Base-by-base conservation (phyloP, 169 alveolate species). In the Perkinsus olseni region DNA sequence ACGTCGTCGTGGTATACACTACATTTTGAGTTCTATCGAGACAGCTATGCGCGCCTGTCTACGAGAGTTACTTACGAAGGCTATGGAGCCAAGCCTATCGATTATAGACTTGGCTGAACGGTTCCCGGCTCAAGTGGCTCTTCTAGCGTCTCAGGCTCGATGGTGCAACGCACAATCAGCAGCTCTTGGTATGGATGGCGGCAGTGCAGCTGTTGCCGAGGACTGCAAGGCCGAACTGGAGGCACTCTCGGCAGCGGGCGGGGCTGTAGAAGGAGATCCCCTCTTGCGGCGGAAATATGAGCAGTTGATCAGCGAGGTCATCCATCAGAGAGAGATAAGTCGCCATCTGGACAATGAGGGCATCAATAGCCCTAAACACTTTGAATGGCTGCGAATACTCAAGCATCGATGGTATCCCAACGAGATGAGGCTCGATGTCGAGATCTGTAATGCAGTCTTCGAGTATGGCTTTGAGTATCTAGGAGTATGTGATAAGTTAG, bases 391-490 rank as follows among this genome's bases (percentile, higher is more conserved):
- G 34, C 98, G 97, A 94, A 74, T 90, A 91, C 94, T 92, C 91
- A 62, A 93, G 17, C 95, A 74, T 94, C 96, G 45, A 92, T 96
- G 91, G 96, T 96, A 62, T 94, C 96, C 93, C 36, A 51, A 51
- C 93, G 96, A 93, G 94, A 94, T 74, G 91, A 93, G 74, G 82
- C 92, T 40, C 74, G 90, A 21, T 74, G 97, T 98, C 38, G 95
- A 95, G 95, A 98, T 98, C 98, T 98, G 99, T 34, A 98, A 98
- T 94, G 99, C 99, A 6, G 92, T 96, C 36, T 98, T 98, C 96
- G 97, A 97, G 93, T 99, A 99, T 95, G 99, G 99, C 24, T 99
- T 98, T 94, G 99, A 99, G 95, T 99, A 99, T 94, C 94, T 98
- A 91, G 99, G 99, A 50, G 98, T 97, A 74, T 99, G 98, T 39